Evolutionary conservation across 129 eudicot species (phyloP).

Genomic region (Helianthus annuus): DNA sequence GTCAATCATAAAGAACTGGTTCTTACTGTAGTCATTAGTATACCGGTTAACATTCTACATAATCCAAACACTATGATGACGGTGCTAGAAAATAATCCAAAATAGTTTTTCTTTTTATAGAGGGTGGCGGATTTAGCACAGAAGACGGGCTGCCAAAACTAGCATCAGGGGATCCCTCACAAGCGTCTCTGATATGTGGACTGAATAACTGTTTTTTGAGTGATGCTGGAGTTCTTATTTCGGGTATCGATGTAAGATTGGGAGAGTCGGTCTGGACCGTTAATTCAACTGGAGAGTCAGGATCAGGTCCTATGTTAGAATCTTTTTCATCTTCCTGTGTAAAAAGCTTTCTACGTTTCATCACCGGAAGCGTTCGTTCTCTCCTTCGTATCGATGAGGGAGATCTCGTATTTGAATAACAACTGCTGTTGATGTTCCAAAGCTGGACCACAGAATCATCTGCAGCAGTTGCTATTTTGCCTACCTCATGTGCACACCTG

Average conservation of each 20-base stretch:
- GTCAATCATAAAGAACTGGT: slow-evolving; percentile 7
- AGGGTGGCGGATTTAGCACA: slow-evolving; percentile 86
- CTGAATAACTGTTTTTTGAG: slow-evolving; percentile 29
- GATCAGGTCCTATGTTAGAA: slow-evolving; percentile 19
- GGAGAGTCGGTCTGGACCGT: slow-evolving; percentile 21
- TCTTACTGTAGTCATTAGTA: slow-evolving; percentile 13
- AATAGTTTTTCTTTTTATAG: slow-evolving; percentile 81
- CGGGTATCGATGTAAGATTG: slow-evolving; percentile 32
- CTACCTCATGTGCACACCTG: slow-evolving; percentile 75
- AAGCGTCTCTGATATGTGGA: slow-evolving; percentile 31
- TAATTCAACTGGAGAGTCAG: slow-evolving; percentile 11
- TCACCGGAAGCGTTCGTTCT: slow-evolving; percentile 50
- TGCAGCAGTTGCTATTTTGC: slow-evolving; percentile 84
- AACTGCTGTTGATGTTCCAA: slow-evolving; percentile 72
- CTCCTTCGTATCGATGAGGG: slow-evolving; percentile 67
- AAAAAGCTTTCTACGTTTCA: slow-evolving; percentile 49
- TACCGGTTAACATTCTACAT: not conserved
- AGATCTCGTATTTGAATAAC: slow-evolving; percentile 62
- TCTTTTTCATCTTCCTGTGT: slow-evolving; percentile 29
- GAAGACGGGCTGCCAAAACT: slow-evolving; percentile 76
- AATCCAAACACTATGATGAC: slow-evolving; percentile 35
- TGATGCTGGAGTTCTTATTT: slow-evolving; percentile 63
- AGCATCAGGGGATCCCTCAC: slow-evolving; percentile 63
- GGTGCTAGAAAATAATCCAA: slow-evolving; percentile 68
- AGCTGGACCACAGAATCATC: slow-evolving; percentile 87